Percentiles rank a stretch among this genome's conserved stretches.
Conservation (phyloP, 2,329 filamentous ascomycete genomes). For the Colletotrichum theobromicola region DNA sequence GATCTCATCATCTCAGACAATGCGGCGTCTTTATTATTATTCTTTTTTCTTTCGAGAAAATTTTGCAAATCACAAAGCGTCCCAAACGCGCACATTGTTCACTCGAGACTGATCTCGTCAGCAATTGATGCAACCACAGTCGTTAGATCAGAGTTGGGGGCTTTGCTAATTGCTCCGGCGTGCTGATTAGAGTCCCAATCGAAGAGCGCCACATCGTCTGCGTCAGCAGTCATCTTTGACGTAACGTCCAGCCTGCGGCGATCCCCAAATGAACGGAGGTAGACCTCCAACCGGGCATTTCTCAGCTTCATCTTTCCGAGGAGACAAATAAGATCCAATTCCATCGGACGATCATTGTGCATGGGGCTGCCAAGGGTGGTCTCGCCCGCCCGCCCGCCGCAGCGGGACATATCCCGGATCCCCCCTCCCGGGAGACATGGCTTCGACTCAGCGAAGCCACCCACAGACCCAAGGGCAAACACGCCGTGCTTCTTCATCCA, state of each 20-base stretch:
- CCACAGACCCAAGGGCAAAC: background rate
- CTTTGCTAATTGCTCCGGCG: background rate
- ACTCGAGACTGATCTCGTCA: background rate
- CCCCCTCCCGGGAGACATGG: constrained; percentile 3
- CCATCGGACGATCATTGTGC: background rate
- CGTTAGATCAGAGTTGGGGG: background rate
- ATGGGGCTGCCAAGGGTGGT: background rate
- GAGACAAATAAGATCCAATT: background rate
- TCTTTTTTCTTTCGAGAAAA: constrained; percentile 2
- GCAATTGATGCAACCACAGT: background rate
- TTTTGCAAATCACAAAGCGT: background rate
- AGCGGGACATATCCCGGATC: constrained; percentile 1
- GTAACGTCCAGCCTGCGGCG: background rate
- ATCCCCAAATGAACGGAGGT: background rate
- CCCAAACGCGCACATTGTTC: background rate
- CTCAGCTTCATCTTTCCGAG: background rate
- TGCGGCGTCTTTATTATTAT: background rate
- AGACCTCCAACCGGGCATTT: background rate
- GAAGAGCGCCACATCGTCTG: background rate
- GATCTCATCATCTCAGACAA: constrained; percentile 13
- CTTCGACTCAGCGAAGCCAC: background rate
- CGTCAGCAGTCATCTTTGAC: background rate
- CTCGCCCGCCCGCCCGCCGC: background rate
- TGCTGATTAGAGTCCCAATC: background rate
- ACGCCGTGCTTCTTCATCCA: background rate